A percentile compares a stretch with the other conserved stretches of the same genome.
Evolutionary conservation across 2,329 filamentous ascomycete species (phyloP).

Genomic region (Epichloe uncinata): DNA sequence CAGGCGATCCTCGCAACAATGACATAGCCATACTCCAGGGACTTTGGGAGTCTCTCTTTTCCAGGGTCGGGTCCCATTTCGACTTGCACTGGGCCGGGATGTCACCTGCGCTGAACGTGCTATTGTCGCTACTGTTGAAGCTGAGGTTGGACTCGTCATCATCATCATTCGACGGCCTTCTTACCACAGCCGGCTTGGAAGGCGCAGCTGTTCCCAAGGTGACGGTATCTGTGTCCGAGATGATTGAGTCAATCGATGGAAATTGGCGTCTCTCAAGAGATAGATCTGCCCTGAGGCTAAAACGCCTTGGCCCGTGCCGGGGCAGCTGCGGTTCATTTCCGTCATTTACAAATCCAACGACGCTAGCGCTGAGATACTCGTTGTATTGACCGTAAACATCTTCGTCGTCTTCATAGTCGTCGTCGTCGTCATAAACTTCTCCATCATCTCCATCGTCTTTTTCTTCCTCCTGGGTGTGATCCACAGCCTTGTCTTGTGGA

Average conservation of each 20-base stretch:
- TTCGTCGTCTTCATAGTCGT: neutral
- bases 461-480: neutral
- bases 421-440: neutral
- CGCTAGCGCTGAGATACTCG: neutral
- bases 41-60: neutral
- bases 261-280: neutral
- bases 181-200: neutral
- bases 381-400: neutral
- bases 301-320: too few relatives aligned
- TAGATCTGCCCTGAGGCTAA: neutral
- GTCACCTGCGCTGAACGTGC: neutral
- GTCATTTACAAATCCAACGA: neutral
- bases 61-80: constrained; percentile 2
- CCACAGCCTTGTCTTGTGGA: neutral
- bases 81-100: neutral
- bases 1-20: constrained; percentile 6
- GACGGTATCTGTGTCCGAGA: neutral
- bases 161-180: neutral
- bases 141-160: neutral
- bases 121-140: neutral
- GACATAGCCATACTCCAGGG: constrained; percentile 11
- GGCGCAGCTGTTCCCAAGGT: neutral
- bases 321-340: neutral
- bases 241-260: neutral
- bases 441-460: neutral